phyloP scores from a whole-genome alignment of 2,329 filamentous ascomycete genomes.

The Cadophora luteo-olivacea region DNA sequence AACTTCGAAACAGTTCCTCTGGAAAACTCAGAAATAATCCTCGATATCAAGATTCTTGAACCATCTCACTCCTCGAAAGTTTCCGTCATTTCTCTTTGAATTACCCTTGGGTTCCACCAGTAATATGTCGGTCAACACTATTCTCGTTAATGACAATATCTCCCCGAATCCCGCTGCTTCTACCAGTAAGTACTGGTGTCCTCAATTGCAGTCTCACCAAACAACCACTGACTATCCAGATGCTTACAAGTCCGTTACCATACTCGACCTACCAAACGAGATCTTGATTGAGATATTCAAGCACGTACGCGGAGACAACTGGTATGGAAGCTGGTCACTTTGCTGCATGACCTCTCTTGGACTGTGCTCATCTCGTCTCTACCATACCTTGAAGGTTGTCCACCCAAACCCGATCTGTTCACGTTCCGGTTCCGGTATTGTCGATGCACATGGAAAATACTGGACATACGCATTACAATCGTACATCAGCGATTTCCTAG shows the following conservation, averaged over 20 bases:
- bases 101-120: too few relatives aligned
- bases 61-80: too few relatives aligned
- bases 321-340: background rate
- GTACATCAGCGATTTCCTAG: background rate
- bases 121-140: too few relatives aligned
- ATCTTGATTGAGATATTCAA: background rate
- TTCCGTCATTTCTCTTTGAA: too few relatives aligned
- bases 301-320: background rate
- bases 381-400: background rate
- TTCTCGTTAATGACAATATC: too few relatives aligned
- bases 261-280: background rate
- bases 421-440: background rate
- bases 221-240: background rate
- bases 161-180: too few relatives aligned
- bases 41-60: too few relatives aligned
- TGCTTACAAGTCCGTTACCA: background rate
- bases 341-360: background rate
- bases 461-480: background rate
- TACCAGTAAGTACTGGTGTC: too few relatives aligned
- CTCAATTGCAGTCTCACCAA: too few relatives aligned
- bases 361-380: background rate
- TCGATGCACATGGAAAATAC: background rate
- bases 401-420: background rate
- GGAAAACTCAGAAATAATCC: too few relatives aligned
- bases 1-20: too few relatives aligned